These are phyloP conservation scores for Samsoniella hepiali DNA, from an alignment of 2,329 filamentous ascomycete species.

Conservation along the genomic window DNA sequence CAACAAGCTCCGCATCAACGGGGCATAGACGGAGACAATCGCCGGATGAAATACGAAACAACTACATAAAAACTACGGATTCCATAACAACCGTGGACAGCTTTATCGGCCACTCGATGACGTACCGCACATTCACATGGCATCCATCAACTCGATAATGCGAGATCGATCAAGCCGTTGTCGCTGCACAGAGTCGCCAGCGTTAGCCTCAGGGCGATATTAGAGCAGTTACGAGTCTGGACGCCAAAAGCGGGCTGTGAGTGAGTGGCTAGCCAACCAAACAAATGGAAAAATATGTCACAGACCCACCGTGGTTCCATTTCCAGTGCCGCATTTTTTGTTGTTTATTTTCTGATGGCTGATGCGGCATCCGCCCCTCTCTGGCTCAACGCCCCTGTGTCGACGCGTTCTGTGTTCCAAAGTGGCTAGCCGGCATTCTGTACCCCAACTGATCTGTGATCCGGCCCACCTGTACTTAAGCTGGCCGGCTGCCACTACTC, in stretches of 20 bases:
- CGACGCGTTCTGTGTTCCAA: constrained; percentile 9
- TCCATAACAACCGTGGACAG: no score
- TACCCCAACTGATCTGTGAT: constrained; percentile 35
- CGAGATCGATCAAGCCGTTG: neutral
- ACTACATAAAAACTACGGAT: no score
- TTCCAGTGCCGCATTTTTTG: constrained; percentile 10
- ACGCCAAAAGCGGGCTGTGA: neutral
- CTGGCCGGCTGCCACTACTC: constrained; percentile 29
- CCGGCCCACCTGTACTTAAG: constrained; percentile 41
- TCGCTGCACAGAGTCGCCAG: neutral
- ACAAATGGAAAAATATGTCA: constrained; percentile 16
- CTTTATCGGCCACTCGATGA: no score
- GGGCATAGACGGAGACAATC: no score
- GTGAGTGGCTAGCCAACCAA: constrained; percentile 10
- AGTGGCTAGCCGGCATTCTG: neutral
- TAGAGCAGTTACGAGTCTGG: no score
- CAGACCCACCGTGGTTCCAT: constrained; percentile 10
- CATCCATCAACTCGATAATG: neutral
- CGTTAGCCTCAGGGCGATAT: neutral
- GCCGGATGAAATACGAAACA: no score
- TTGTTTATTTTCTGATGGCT: constrained; percentile 19
- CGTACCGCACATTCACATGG: neutral
- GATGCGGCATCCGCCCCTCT: constrained; percentile 4
- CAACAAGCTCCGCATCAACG: no score
- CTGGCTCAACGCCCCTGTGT: neutral